phyloP scores from a whole-genome alignment of 2,329 filamentous ascomycete species.

The Ceratocystiopsis brevicomis region DNA sequence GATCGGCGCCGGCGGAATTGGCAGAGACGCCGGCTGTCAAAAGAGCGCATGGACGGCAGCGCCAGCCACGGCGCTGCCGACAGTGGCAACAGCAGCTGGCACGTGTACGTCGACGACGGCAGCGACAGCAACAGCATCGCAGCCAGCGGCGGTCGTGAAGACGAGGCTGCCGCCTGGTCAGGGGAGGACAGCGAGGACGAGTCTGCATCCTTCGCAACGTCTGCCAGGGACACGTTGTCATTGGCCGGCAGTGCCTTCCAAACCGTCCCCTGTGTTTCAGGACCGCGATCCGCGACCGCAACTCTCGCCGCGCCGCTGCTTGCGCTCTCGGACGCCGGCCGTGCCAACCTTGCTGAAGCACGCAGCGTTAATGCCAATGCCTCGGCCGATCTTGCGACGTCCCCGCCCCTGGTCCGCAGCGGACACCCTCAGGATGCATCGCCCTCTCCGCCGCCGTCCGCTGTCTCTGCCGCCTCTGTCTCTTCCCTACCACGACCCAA shows the following conservation, averaged over 20 bases:
- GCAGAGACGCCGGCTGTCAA: background rate
- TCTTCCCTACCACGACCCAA: constrained; percentile 13
- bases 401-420: constrained; percentile 3
- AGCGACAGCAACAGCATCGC: background rate
- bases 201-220: constrained; percentile 17
- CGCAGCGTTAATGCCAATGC: constrained; percentile 18
- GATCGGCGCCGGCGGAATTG: background rate
- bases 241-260: constrained; percentile 20
- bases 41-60: background rate
- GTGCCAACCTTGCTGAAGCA: too few species aligned
- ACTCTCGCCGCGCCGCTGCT: too few species aligned
- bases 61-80: background rate
- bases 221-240: constrained; percentile 16
- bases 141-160: constrained; percentile 1
- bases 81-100: constrained; percentile 3
- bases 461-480: background rate
- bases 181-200: background rate
- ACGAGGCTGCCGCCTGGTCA: background rate
- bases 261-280: constrained; percentile 22
- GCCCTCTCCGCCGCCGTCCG: background rate
- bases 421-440: background rate
- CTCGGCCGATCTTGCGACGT: constrained; percentile 19
- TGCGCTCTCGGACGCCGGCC: too few species aligned
- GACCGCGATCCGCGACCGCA: constrained; percentile 15
- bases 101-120: constrained; percentile 1